These are phyloP conservation scores for Coemansia biformis DNA, from an alignment of 192 early-diverging fungal species.

Conservation along the genomic window DNA sequence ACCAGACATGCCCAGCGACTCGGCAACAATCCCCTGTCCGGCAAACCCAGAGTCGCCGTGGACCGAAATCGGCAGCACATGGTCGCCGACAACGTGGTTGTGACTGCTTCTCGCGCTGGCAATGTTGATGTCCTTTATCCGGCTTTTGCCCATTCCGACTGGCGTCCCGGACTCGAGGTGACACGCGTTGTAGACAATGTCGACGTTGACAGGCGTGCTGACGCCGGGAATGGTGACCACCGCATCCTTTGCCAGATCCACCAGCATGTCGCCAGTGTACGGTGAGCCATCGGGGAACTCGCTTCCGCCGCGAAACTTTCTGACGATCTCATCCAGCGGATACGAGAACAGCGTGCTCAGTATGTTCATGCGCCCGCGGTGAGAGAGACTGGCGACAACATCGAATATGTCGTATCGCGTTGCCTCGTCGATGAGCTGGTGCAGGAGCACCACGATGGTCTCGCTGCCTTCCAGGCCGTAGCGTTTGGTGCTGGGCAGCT, in stretches of 20 bases:
- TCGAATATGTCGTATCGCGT: slow-evolving; percentile 62
- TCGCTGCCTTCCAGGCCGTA: slow-evolving; percentile 96
- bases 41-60: slow-evolving; percentile 89
- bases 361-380: slow-evolving; percentile 88
- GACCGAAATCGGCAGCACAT: slow-evolving; percentile 83
- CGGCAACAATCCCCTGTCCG: slow-evolving; percentile 87
- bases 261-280: slow-evolving; percentile 80
- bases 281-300: slow-evolving; percentile 75
- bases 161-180: slow-evolving; percentile 93
- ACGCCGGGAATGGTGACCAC: slow-evolving; percentile 57
- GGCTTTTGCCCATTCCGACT: slow-evolving; percentile 89
- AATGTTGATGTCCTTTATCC: slow-evolving; percentile 77
- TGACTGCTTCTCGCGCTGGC: slow-evolving; percentile 7
- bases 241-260: slow-evolving; percentile 72
- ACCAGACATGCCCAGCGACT: slow-evolving; percentile 86
- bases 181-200: slow-evolving; percentile 87
- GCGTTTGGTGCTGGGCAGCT: slow-evolving; percentile 91
- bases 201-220: slow-evolving; percentile 56
- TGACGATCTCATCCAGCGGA: slow-evolving; percentile 70
- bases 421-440: slow-evolving; percentile 67
- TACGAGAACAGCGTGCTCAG: slow-evolving; percentile 77
- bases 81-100: slow-evolving; percentile 71
- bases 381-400: slow-evolving; percentile 83
- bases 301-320: slow-evolving; percentile 89
- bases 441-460: slow-evolving; percentile 85